A percentile compares a stretch with the other conserved stretches of the same genome.
These are phyloP conservation scores for Kingdonia uniflora DNA, from an alignment of 164 flowering plant genomes.

Conservation along the genomic window DNA sequence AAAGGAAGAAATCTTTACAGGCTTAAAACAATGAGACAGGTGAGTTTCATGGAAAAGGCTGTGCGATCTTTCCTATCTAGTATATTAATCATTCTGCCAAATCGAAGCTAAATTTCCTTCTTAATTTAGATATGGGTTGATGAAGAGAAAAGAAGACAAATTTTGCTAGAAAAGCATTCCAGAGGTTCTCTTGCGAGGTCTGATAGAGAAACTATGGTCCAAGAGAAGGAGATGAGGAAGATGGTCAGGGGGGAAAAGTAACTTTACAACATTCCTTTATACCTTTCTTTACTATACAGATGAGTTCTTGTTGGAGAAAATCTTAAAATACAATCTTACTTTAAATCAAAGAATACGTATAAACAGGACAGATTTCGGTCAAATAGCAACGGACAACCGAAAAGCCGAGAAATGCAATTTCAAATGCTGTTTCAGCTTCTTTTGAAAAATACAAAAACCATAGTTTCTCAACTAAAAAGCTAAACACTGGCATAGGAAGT, in stretches of 20 bases:
- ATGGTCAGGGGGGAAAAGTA: constrained; percentile 25
- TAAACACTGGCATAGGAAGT: no score
- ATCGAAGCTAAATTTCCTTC: constrained; percentile 7
- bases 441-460: no score
- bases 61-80: background rate
- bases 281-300: background rate
- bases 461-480: no score
- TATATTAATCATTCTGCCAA: background rate
- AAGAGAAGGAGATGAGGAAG: constrained; percentile 43
- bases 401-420: no score
- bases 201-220: constrained; percentile 44
- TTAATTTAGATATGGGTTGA: constrained; percentile 56
- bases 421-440: constrained; percentile 2
- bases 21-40: constrained; percentile 74
- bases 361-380: background rate
- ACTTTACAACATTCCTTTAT: background rate
- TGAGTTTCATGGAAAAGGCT: constrained; percentile 7
- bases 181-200: constrained; percentile 62
- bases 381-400: no score
- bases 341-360: background rate
- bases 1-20: constrained; percentile 84
- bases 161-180: constrained; percentile 60
- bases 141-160: constrained; percentile 51
- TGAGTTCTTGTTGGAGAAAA: background rate
- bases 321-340: background rate